phyloP scores from a whole-genome alignment of 2,329 filamentous ascomycete genomes.

The Mariannaea sp. region DNA sequence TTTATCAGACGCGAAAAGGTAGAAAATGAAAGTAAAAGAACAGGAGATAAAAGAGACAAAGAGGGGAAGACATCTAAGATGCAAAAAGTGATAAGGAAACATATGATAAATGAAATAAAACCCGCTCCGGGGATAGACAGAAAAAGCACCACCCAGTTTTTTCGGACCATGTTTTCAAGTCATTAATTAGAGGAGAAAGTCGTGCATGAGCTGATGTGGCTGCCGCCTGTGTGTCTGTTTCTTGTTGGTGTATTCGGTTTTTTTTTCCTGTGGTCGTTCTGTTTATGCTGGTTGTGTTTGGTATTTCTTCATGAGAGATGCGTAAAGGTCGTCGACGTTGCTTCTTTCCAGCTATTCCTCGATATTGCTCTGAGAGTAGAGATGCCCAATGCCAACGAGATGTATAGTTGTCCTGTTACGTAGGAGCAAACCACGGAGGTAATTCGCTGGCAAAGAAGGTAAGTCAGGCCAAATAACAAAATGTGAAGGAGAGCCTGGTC shows the following conservation, averaged over 20 bases:
- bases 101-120: conserved; percentile 12
- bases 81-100: not conserved
- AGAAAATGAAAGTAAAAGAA: conserved; percentile 16
- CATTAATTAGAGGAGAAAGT: not conserved
- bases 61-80: not conserved
- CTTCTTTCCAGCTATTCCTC: not conserved
- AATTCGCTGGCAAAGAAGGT: not conserved
- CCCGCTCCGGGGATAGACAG: conserved; percentile 12
- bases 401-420: conserved; percentile 1
- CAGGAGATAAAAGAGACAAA: conserved; percentile 10
- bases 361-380: not conserved
- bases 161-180: not conserved
- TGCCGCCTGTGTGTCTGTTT: not conserved
- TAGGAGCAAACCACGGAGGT: not conserved
- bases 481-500: conserved; percentile 1
- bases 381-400: conserved; percentile 1
- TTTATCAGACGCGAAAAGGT: conserved; percentile 11
- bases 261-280: not conserved
- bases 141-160: conserved; percentile 15
- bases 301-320: conserved; percentile 10
- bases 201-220: conserved; percentile 5
- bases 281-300: not conserved
- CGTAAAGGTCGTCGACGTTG: conserved; percentile 10
- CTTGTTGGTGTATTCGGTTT: not conserved
- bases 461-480: not conserved